Evolutionary conservation across 768 basidiomycete genomes (phyloP), one percentile per base, ranked within the genome.

Genomic region (Boletus eberwhitei): DNA sequence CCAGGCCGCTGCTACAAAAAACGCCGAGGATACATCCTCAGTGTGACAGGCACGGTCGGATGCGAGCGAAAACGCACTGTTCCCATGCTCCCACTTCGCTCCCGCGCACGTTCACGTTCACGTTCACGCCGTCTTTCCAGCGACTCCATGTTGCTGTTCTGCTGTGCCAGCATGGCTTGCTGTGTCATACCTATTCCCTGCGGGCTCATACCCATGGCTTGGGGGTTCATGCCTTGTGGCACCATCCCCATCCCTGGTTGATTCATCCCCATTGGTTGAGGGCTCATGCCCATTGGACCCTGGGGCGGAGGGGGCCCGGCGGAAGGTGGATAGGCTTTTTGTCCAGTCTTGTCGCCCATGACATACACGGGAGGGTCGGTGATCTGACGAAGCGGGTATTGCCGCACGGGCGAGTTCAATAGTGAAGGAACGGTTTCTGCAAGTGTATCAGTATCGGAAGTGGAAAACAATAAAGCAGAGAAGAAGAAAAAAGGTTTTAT

Each of bases 361-460:
- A 93, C 85, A 64, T 76, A 92, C 16, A 90, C 75, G 3, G 81
- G 59, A 1, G 87, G 85, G 57, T 91, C 88, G 56, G 79, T 84
- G 39, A 86, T 71, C 12, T 74, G 73, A 29, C 85, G 82, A 16
- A 92, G 76, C 5, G 91, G 91, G 63, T 90, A 91, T 34, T 73
- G 72, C 42, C 90, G 86, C 14, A 84, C 77, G 11, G 88, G 85
- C 52, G 81, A 81, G 60, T 78, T 82, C 54, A 79, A 71, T 32
- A 87, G 59, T 8, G 79, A 70, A 5, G 85, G 86, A 4, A 77
- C 70, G 60, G 88, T 83, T 43, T 77, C 89, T 90, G 49, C 7
- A 62, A 56, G 1, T 29, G 9, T n/a, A 19, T 63, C 38, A 48
- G 59, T 16, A 36, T 60, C 53, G 41, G n/a, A 47, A 58, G 47